Conservation (phyloP, 441 rosid species). For the Manihot esculenta region DNA sequence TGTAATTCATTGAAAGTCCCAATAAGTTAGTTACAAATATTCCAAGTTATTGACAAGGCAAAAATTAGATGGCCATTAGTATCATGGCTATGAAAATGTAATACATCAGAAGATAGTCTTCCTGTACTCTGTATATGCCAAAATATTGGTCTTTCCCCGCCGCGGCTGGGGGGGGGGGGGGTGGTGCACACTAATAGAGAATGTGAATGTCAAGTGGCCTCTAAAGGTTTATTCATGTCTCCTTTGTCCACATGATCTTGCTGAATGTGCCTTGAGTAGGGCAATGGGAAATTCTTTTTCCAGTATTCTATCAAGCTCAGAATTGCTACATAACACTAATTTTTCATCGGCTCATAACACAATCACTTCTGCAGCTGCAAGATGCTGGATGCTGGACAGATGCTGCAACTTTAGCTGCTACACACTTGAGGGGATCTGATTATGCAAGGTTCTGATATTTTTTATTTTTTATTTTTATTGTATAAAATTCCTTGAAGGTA, state of each 20-base stretch:
- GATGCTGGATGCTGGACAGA: conserved; percentile 99
- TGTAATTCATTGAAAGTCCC: not conserved
- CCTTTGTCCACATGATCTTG: not conserved
- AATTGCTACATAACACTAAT: not conserved
- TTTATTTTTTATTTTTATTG: conserved; percentile 5
- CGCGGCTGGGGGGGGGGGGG: too few relatives aligned
- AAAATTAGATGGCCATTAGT: not conserved
- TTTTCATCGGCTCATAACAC: conserved; percentile 6
- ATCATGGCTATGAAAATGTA: not conserved
- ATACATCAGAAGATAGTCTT: not conserved
- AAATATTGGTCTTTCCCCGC: too few relatives aligned
- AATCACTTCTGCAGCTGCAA: conserved; percentile 64
- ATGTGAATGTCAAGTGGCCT: not conserved
- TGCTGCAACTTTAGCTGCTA: conserved; percentile 97
- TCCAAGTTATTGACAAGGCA: not conserved
- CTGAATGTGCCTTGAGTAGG: not conserved
- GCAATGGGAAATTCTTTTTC: not conserved
- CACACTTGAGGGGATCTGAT: conserved; percentile 94
- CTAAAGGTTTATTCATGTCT: too few relatives aligned
- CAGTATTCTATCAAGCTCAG: not conserved
- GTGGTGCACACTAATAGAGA: too few relatives aligned
- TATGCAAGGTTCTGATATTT: conserved; percentile 88
- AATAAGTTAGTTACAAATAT: not conserved
- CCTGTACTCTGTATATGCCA: not conserved
- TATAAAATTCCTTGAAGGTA: not conserved